Percentiles rank a stretch among this genome's conserved stretches.
These are phyloP conservation scores for Chrysopogon serrulatus DNA, from an alignment of 176 grass and related monocot genomes.

Conservation along the genomic window DNA sequence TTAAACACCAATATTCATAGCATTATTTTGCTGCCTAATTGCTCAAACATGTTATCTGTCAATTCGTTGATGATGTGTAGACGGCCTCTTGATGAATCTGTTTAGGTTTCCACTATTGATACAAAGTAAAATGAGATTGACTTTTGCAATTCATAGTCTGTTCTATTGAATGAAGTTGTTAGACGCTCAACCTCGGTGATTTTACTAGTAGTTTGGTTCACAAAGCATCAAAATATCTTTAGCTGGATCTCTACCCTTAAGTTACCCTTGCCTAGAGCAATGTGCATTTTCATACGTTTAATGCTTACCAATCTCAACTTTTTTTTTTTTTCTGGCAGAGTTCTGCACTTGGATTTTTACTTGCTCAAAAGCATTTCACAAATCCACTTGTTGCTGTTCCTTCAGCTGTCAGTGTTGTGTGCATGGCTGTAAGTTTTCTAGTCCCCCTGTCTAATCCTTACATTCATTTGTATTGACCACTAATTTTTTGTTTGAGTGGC, in stretches of 20 bases:
- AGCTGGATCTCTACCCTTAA: neutral
- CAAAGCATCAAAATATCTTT: neutral
- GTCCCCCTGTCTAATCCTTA: neutral
- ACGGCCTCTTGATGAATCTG: neutral
- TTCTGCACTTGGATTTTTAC: slow-evolving; percentile 96
- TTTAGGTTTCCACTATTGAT: slow-evolving; percentile 8
- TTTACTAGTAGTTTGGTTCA: neutral
- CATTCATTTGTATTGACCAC: neutral
- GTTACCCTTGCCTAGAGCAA: neutral
- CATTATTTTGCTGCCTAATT: neutral
- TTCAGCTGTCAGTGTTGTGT: slow-evolving; percentile 95
- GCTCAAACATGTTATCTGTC: neutral
- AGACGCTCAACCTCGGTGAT: neutral
- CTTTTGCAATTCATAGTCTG: neutral
- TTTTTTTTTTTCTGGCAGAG: slow-evolving; percentile 53
- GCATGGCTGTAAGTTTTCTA: slow-evolving; percentile 73
- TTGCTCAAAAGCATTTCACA: slow-evolving; percentile 96
- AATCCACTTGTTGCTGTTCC: slow-evolving; percentile 96
- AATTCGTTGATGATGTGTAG: neutral
- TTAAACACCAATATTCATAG: neutral
- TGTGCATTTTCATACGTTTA: neutral
- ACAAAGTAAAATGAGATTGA: neutral
- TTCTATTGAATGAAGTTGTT: neutral
- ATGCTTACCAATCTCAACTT: neutral
- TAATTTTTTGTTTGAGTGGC: neutral